These are phyloP conservation scores for Fusarium dlaminii DNA, from an alignment of 2,329 filamentous ascomycete genomes.

Conservation along the genomic window DNA sequence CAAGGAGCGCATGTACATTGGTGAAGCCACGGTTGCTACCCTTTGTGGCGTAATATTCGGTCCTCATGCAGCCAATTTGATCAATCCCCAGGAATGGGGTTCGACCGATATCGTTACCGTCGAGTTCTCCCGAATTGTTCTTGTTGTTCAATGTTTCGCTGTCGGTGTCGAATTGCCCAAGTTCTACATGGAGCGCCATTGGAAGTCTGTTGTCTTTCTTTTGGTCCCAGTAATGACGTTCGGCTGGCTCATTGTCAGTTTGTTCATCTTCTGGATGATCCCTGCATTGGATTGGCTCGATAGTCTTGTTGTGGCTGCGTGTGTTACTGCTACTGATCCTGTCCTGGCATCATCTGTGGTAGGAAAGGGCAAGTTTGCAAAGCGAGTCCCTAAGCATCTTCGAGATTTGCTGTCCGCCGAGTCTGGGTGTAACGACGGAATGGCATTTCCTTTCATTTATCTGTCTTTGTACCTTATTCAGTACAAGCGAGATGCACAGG, in stretches of 20 bases:
- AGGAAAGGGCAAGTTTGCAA: conserved; percentile 98
- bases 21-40: conserved; percentile 94
- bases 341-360: conserved; percentile 97
- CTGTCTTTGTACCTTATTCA: conserved; percentile 89
- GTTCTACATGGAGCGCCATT: conserved; percentile 98
- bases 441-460: conserved; percentile 99
- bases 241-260: conserved; percentile 90
- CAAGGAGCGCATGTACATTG: conserved; percentile 98
- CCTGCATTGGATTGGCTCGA: conserved; percentile 86
- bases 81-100: conserved; percentile 80
- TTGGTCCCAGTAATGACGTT: conserved; percentile 97
- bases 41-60: conserved; percentile 90
- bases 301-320: conserved; percentile 86
- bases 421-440: conserved; percentile 98
- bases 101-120: conserved; percentile 87
- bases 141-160: conserved; percentile 92
- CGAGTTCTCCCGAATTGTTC: conserved; percentile 87
- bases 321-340: conserved; percentile 96
- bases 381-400: conserved; percentile 96
- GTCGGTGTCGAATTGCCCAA: conserved; percentile 90
- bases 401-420: conserved; percentile 94
- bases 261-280: conserved; percentile 95
- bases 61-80: conserved; percentile 82
- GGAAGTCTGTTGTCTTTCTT: conserved; percentile 88
- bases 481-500: conserved; percentile 73